Percentiles rank a stretch among this genome's conserved stretches.
These are phyloP conservation scores for Copromyces sp. DNA, from an alignment of 495 filamentous ascomycete species.

Conservation along the genomic window DNA sequence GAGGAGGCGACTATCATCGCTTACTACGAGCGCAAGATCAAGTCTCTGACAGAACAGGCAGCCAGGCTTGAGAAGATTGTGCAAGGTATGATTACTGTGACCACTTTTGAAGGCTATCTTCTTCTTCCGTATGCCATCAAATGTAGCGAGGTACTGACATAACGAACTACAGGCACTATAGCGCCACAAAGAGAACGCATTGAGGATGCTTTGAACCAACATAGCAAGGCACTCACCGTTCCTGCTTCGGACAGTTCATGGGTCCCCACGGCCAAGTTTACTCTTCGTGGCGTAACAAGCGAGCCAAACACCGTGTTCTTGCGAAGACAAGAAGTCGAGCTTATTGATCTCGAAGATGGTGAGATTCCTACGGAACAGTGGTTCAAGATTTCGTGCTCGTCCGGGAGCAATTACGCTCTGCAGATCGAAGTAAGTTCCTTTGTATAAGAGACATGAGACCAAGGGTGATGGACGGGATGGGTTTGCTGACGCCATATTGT, in stretches of 20 bases:
- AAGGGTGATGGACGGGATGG: background rate
- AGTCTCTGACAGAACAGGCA: conserved; percentile 5
- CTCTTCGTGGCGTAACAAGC: conserved; percentile 31
- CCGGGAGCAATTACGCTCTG: conserved; percentile 16
- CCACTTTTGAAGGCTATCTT: background rate
- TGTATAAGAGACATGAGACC: conserved; percentile 5
- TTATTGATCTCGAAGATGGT: conserved; percentile 11
- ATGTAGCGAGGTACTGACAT: background rate
- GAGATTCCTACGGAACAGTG: conserved; percentile 25
- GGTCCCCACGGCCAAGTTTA: conserved; percentile 29
- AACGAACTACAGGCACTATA: background rate
- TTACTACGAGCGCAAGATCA: conserved; percentile 13
- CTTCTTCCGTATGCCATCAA: background rate
- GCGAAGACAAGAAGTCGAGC: conserved; percentile 19
- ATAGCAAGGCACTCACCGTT: conserved; percentile 15
- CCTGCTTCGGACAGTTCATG: conserved; percentile 24
- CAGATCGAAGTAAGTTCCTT: conserved; percentile 25
- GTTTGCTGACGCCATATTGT: background rate
- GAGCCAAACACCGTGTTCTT: conserved; percentile 26
- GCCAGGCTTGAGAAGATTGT: conserved; percentile 13
- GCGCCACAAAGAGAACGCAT: background rate
- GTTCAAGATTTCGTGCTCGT: conserved; percentile 30
- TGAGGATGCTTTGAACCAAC: background rate
- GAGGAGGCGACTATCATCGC: conserved; percentile 14
- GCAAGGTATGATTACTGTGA: conserved; percentile 8